Conservation (phyloP, 495 filamentous ascomycete genomes). For the Aspergillus bridgeri region DNA sequence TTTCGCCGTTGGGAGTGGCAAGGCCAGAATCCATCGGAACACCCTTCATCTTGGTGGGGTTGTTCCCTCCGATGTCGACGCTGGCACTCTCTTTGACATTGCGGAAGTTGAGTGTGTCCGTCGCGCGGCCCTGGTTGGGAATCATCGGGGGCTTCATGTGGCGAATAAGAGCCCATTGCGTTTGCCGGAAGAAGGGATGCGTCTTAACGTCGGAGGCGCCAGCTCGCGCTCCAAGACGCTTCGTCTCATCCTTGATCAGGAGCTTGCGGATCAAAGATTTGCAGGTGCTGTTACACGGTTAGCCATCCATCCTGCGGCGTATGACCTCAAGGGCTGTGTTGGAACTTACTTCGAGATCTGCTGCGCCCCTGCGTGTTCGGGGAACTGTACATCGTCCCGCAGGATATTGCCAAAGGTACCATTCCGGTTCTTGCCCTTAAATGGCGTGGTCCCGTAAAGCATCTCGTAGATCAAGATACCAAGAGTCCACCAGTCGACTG, state of each 20-base stretch:
- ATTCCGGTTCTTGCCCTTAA: constrained; percentile 99
- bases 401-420: constrained; percentile 97
- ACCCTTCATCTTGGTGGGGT: constrained; percentile 61
- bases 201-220: constrained; percentile 95
- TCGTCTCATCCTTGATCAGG: constrained; percentile 95
- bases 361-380: constrained; percentile 78
- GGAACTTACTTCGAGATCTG: constrained; percentile 81
- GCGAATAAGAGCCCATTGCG: constrained; percentile 93
- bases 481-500: constrained; percentile 98
- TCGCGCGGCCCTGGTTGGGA: constrained; percentile 84
- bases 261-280: constrained; percentile 96
- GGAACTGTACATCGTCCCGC: constrained; percentile 90
- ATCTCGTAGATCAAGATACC: constrained; percentile 98
- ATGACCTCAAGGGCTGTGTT: background rate
- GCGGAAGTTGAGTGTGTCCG: constrained; percentile 94
- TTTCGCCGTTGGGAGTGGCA: constrained; percentile 78
- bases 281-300: constrained; percentile 62
- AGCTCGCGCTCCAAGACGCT: constrained; percentile 88
- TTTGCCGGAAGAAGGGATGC: constrained; percentile 93
- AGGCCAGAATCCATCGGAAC: constrained; percentile 82
- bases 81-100: constrained; percentile 97
- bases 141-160: constrained; percentile 99
- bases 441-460: constrained; percentile 97
- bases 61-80: constrained; percentile 73
- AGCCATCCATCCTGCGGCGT: background rate